phyloP scores from a whole-genome alignment of 257 asterid species.

The Misopates orontium region DNA sequence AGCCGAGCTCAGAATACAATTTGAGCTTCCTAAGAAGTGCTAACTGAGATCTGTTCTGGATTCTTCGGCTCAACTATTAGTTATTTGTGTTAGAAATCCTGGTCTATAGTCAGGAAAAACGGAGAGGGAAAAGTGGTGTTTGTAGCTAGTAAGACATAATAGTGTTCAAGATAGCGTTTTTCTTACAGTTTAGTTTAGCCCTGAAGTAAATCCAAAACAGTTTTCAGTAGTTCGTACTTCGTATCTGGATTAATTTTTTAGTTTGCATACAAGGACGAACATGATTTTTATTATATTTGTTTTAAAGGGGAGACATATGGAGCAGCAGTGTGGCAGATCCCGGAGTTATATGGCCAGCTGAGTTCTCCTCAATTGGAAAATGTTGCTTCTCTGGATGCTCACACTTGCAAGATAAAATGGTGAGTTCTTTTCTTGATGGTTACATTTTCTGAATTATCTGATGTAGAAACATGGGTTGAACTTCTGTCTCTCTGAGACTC shows the following conservation, averaged over 20 bases:
- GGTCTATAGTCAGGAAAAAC: not conserved
- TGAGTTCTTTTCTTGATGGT: slow-evolving; percentile 27
- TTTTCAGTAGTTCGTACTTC: slow-evolving; percentile 7
- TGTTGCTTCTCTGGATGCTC: slow-evolving; percentile 84
- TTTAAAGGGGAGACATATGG: slow-evolving; percentile 77
- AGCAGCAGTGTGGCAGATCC: slow-evolving; percentile 96
- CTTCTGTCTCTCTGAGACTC: not conserved
- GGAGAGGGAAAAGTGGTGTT: not conserved
- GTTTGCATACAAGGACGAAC: slow-evolving; percentile 15
- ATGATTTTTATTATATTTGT: slow-evolving; percentile 17
- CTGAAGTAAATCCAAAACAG: not conserved
- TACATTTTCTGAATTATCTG: slow-evolving; percentile 18
- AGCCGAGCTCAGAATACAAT: no score
- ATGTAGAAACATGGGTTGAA: slow-evolving; percentile 6
- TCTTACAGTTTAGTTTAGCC: not conserved
- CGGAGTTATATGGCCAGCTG: slow-evolving; percentile 91
- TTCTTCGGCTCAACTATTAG: slow-evolving; percentile 11
- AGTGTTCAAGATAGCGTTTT: slow-evolving; percentile 6
- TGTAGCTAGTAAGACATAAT: not conserved
- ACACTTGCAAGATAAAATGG: slow-evolving; percentile 78
- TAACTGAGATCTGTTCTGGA: not conserved
- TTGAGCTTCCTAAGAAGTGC: not conserved
- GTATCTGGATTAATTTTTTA: slow-evolving; percentile 12
- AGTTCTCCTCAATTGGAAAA: slow-evolving; percentile 90
- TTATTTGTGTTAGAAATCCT: slow-evolving; percentile 12